Percentiles rank a stretch among this genome's conserved stretches.
These are phyloP conservation scores for Zygosaccharomyces pseudobailii DNA, from an alignment of 1,139 yeast genomes.

Conservation along the genomic window DNA sequence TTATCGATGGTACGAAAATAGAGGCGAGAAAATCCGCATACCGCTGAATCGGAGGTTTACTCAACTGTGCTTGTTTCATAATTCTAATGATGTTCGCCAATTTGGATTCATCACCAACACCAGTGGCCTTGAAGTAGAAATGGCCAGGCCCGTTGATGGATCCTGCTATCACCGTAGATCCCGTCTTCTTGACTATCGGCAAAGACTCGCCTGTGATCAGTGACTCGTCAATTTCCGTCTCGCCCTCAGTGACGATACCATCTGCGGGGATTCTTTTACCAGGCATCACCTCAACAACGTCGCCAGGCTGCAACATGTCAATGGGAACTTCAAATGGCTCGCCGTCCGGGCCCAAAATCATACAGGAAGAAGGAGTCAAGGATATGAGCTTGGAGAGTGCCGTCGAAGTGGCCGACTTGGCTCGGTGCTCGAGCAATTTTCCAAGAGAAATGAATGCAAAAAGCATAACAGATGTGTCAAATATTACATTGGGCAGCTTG, in stretches of 20 bases:
- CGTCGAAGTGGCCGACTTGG: constrained; percentile 89
- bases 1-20: constrained; percentile 74
- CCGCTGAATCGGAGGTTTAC: constrained; percentile 86
- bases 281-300: constrained; percentile 72
- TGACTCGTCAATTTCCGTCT: constrained; percentile 82
- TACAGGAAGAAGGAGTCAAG: constrained; percentile 74
- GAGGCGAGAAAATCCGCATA: constrained; percentile 84
- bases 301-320: constrained; percentile 72
- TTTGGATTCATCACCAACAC: constrained; percentile 79
- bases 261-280: constrained; percentile 92
- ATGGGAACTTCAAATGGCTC: constrained; percentile 45
- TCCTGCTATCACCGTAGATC: constrained; percentile 78
- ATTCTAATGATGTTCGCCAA: constrained; percentile 79
- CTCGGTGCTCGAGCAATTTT: constrained; percentile 84
- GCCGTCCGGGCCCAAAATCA: constrained; percentile 42
- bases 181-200: constrained; percentile 59
- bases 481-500: constrained; percentile 63
- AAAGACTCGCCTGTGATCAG: constrained; percentile 84
- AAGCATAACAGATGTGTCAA: constrained; percentile 86
- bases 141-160: constrained; percentile 79
- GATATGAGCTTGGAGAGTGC: constrained; percentile 79
- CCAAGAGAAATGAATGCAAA: constrained; percentile 81
- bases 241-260: constrained; percentile 73
- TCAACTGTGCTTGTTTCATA: constrained; percentile 84
- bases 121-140: constrained; percentile 61